Percentiles rank a stretch among this genome's conserved stretches.
Conservation (phyloP, 2,329 filamentous ascomycete species). For the Fusarium pininemorale region DNA sequence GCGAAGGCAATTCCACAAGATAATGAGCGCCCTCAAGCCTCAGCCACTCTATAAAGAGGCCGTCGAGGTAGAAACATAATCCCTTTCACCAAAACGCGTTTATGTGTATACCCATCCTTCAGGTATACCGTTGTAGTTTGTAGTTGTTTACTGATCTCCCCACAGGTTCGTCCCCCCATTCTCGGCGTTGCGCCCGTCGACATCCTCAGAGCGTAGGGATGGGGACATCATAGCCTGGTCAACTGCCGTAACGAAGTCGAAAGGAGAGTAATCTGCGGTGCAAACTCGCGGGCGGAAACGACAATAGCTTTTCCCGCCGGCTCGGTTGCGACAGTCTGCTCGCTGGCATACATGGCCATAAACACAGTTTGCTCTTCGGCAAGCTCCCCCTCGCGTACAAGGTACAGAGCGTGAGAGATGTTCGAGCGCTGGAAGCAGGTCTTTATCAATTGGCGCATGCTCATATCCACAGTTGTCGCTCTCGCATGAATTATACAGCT, state of each 20-base stretch:
- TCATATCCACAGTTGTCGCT: constrained; percentile 32
- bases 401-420: constrained; percentile 29
- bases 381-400: constrained; percentile 23
- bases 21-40: background rate
- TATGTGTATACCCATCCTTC: constrained; percentile 12
- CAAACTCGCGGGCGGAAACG: constrained; percentile 28
- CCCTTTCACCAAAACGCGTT: background rate
- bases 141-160: background rate
- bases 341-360: constrained; percentile 37
- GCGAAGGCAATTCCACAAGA: background rate
- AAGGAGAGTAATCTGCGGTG: constrained; percentile 22
- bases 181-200: constrained; percentile 11
- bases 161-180: constrained; percentile 20
- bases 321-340: constrained; percentile 26
- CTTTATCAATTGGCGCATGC: constrained; percentile 24
- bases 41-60: background rate
- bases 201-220: constrained; percentile 26
- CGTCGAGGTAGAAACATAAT: background rate
- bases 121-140: background rate
- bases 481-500: constrained; percentile 24
- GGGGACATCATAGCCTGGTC: constrained; percentile 7
- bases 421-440: constrained; percentile 27
- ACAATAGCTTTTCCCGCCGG: constrained; percentile 26
- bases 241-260: background rate
- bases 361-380: constrained; percentile 25